Conservation (phyloP, 1,139 yeast genomes). For the Taphrina sp. region DNA sequence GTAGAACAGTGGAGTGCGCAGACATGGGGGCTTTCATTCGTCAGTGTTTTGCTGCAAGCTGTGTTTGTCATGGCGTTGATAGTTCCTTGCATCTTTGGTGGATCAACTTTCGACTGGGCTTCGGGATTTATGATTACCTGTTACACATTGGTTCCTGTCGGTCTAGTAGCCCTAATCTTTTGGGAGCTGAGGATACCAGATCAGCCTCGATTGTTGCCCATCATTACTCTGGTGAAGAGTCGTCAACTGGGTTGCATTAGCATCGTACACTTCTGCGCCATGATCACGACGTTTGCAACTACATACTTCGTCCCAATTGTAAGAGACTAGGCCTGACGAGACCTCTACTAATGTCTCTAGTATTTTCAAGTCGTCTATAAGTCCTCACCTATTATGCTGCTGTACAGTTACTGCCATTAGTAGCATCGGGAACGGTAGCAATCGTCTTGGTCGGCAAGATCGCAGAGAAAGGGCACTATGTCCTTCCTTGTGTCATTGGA, state of each 20-base stretch:
- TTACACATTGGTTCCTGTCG: conserved; percentile 1
- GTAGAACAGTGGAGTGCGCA: too few species aligned
- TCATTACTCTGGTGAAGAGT: conserved; percentile 1
- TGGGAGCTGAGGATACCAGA: conserved; percentile 10
- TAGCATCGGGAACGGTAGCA: not conserved
- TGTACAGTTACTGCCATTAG: conserved; percentile 7
- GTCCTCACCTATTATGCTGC: conserved; percentile 15
- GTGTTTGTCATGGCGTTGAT: not conserved
- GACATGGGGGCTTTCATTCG: too few species aligned
- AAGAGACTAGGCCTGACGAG: not conserved
- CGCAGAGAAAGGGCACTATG: not conserved
- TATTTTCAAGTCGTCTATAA: conserved; percentile 13
- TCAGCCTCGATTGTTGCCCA: conserved; percentile 12
- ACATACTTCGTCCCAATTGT: conserved; percentile 5
- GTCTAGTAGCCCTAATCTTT: not conserved
- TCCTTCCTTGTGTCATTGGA: conserved; percentile 1
- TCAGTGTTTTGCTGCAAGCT: not conserved
- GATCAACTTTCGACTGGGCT: conserved; percentile 7
- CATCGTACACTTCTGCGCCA: conserved; percentile 1
- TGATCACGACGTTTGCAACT: conserved; percentile 5
- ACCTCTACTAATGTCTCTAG: too few species aligned
- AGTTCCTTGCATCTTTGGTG: conserved; percentile 5
- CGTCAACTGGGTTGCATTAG: conserved; percentile 1
- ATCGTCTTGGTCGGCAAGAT: conserved; percentile 10
- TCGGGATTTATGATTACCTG: not conserved